Conservation (phyloP, 148 eudicot genomes). For the Rhododendron kiyosumense region DNA sequence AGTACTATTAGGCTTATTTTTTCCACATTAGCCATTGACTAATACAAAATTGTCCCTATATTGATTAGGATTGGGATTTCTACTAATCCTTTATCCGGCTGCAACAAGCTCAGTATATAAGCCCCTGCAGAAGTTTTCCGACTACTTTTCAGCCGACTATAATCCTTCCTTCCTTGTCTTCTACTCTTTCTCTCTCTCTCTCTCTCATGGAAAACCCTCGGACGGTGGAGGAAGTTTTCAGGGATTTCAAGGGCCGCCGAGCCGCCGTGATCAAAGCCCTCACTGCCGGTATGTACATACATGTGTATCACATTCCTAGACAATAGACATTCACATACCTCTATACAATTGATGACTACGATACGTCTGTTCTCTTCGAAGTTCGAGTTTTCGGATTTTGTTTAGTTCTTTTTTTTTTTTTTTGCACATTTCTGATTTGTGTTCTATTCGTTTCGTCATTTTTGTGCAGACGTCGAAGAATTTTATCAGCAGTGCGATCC, state of each 20-base stretch:
- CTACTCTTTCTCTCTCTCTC: too few species aligned
- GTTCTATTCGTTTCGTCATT: background rate
- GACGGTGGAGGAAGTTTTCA: slow-evolving; percentile 33
- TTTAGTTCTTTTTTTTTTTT: background rate
- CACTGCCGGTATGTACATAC: slow-evolving; percentile 21
- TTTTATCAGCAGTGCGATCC: slow-evolving; percentile 53
- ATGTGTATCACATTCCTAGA: too few species aligned
- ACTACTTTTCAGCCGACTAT: too few species aligned
- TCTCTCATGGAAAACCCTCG: slow-evolving; percentile 17
- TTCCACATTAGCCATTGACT: too few species aligned
- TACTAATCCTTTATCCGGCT: too few species aligned
- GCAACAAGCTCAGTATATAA: too few species aligned
- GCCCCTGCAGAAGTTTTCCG: too few species aligned
- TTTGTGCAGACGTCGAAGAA: slow-evolving; percentile 36
- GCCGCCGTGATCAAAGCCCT: slow-evolving; percentile 35
- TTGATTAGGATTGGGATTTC: too few species aligned
- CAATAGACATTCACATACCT: background rate
- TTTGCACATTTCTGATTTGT: background rate
- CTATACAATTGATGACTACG: too few species aligned
- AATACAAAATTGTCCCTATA: too few species aligned
- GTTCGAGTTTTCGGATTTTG: background rate
- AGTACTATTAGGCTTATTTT: too few species aligned
- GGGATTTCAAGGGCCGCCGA: slow-evolving; percentile 36
- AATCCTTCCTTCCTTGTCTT: too few species aligned
- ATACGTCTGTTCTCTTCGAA: background rate